Percentiles rank a stretch among this genome's conserved stretches.
phyloP scores from a whole-genome alignment of 2,329 filamentous ascomycete genomes.

The Botrytis paeoniae region DNA sequence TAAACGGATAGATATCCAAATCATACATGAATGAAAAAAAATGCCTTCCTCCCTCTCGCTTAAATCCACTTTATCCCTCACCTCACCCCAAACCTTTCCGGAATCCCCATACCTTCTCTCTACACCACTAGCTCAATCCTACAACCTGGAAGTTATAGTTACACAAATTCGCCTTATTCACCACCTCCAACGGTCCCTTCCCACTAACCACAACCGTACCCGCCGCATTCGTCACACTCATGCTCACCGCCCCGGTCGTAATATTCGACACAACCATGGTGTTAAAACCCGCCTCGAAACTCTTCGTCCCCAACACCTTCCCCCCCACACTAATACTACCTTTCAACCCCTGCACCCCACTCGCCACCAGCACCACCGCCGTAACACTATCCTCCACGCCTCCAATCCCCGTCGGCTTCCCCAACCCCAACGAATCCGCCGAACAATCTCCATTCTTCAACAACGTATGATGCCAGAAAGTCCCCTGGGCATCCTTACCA shows the following conservation, averaged over 20 bases:
- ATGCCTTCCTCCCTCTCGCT: background rate
- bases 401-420: constrained; percentile 4
- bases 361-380: constrained; percentile 22
- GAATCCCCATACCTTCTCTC: background rate
- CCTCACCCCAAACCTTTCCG: too few relatives aligned
- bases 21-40: background rate
- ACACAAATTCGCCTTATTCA: constrained; percentile 18
- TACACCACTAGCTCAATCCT: background rate
- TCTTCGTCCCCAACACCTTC: constrained; percentile 10
- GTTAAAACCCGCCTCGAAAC: constrained; percentile 23
- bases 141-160: constrained; percentile 24
- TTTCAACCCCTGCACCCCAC: constrained; percentile 9
- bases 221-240: constrained; percentile 9
- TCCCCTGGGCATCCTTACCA: constrained; percentile 27
- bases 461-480: constrained; percentile 37
- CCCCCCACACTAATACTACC: constrained; percentile 20
- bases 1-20: background rate
- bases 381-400: constrained; percentile 20
- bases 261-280: constrained; percentile 22
- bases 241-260: constrained; percentile 22
- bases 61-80: background rate
- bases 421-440: constrained; percentile 7
- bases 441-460: constrained; percentile 18
- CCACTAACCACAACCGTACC: constrained; percentile 21
- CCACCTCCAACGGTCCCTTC: constrained; percentile 22